These are phyloP conservation scores for Carex littledalei DNA, from an alignment of 176 grass and related monocot genomes.

Conservation along the genomic window DNA sequence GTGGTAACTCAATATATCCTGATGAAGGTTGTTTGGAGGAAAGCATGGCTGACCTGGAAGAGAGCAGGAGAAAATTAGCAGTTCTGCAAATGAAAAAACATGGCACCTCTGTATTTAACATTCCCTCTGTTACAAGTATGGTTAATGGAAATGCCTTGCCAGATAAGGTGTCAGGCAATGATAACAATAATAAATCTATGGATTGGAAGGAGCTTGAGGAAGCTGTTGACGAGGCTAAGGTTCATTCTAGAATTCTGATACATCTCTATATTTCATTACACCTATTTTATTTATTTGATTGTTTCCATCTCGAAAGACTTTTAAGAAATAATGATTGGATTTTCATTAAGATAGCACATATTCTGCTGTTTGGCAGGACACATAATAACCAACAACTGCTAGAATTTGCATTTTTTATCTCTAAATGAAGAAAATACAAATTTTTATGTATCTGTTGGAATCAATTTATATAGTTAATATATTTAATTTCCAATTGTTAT, in stretches of 20 bases:
- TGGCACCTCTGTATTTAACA: constrained; percentile 52
- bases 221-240: constrained; percentile 90
- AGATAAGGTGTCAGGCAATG: constrained; percentile 56
- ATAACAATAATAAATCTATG: constrained; percentile 34
- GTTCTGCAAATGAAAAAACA: constrained; percentile 82
- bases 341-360: neutral
- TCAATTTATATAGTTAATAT: neutral
- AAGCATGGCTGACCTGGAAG: constrained; percentile 86
- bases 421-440: neutral
- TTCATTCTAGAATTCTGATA: constrained; percentile 12
- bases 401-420: neutral
- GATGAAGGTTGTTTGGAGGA: constrained; percentile 75
- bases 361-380: neutral
- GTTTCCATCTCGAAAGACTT: neutral
- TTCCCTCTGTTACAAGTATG: constrained; percentile 35
- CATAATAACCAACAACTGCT: neutral
- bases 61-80: constrained; percentile 86
- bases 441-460: neutral
- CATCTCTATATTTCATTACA: neutral
- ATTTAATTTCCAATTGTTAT: neutral
- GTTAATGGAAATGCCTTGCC: constrained; percentile 58
- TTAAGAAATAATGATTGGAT: neutral
- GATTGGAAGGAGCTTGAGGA: constrained; percentile 74
- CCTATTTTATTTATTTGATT: neutral
- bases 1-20: neutral